A percentile compares a stretch with the other conserved stretches of the same genome.
phyloP scores from a whole-genome alignment of 2,329 filamentous ascomycete species.

The Berkeleyomyces rouxiae region DNA sequence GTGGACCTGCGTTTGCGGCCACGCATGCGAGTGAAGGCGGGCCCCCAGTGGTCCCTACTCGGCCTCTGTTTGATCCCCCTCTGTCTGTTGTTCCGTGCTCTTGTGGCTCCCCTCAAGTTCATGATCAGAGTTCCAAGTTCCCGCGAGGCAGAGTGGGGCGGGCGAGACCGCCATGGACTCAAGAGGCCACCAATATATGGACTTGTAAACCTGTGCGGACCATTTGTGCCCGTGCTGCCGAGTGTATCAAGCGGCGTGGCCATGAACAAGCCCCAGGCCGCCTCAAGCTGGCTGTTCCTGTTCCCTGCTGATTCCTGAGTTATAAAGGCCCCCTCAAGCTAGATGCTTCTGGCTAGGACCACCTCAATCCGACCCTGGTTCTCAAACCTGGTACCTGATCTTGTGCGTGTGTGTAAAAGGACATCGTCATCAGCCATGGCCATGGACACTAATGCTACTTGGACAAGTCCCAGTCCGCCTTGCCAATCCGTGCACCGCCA shows the following conservation, averaged over 20 bases:
- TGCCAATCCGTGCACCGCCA: background rate
- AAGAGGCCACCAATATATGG: background rate
- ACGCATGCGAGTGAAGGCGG: background rate
- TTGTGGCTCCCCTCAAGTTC: background rate
- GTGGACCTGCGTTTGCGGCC: background rate
- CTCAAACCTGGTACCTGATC: background rate
- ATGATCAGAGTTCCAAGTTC: background rate
- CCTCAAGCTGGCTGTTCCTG: background rate
- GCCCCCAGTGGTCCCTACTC: background rate
- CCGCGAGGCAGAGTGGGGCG: background rate
- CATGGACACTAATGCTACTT: no score
- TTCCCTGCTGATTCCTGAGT: background rate
- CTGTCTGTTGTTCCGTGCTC: background rate
- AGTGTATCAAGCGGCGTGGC: no score
- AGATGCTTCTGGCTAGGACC: background rate
- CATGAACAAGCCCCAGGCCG: background rate
- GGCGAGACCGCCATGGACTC: background rate
- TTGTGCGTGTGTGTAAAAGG: background rate
- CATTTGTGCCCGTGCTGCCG: no score
- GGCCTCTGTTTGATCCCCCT: background rate
- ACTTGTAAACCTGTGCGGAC: no score
- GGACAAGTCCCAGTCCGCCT: no score
- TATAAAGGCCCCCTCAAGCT: background rate
- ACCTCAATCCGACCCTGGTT: background rate
- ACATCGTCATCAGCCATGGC: background rate